A percentile compares a stretch with the other conserved stretches of the same genome.
phyloP scores from a whole-genome alignment of 305 asterid species.

The Solanum chacoense region DNA sequence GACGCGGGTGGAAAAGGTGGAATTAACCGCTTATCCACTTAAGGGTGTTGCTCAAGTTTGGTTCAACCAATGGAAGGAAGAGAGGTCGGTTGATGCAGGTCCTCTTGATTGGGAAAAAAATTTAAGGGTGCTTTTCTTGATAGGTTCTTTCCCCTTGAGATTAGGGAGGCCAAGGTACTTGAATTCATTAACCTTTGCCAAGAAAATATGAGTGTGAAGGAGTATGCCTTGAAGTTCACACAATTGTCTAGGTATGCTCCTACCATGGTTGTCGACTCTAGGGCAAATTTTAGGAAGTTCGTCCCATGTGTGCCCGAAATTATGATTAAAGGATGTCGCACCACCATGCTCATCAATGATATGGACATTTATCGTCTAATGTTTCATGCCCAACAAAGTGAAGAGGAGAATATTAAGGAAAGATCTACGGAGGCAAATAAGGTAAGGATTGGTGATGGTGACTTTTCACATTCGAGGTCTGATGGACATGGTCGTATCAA shows the following conservation, averaged over 20 bases:
- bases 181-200: background rate
- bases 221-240: background rate
- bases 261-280: background rate
- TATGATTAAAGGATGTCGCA: background rate
- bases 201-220: background rate
- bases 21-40: background rate
- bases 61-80: background rate
- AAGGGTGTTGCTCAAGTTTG: background rate
- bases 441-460: background rate
- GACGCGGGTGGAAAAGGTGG: background rate
- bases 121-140: background rate
- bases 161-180: background rate
- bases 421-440: background rate
- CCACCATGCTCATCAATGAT: background rate
- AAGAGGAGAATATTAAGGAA: background rate
- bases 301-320: background rate
- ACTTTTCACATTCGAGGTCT: background rate
- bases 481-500: background rate
- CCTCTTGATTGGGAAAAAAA: background rate
- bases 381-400: background rate
- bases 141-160: background rate
- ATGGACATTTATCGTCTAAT: background rate
- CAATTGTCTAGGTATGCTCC: background rate
- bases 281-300: background rate
- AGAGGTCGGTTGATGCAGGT: background rate